phyloP scores from a whole-genome alignment of 768 basidiomycete species.

The Leccinum imitatum region DNA sequence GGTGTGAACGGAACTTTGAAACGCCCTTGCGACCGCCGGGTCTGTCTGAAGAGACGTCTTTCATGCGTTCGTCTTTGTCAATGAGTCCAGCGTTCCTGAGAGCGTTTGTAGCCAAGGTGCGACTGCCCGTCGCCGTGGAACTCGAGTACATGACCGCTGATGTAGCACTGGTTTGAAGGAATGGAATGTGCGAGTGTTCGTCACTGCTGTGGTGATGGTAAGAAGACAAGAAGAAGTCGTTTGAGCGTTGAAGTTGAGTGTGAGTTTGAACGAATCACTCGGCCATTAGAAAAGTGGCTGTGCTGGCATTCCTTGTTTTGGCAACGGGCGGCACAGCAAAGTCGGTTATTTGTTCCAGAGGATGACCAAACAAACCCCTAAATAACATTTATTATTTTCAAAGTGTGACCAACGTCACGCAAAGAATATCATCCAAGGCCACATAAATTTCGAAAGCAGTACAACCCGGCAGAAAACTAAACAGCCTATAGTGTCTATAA shows the following conservation, averaged over 20 bases:
- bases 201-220: slow-evolving; percentile 15
- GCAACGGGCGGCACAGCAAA: neutral
- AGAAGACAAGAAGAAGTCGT: slow-evolving; percentile 16
- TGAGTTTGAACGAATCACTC: slow-evolving; percentile 18
- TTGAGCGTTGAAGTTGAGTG: slow-evolving; percentile 4
- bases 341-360: slow-evolving; percentile 24
- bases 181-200: neutral
- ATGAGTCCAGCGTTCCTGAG: slow-evolving; percentile 73
- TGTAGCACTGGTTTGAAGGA: neutral
- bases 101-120: slow-evolving; percentile 58
- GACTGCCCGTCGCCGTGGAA: slow-evolving; percentile 56
- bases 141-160: slow-evolving; percentile 52
- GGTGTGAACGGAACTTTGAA: slow-evolving; percentile 60
- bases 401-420: slow-evolving; percentile 25
- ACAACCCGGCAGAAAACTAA: slow-evolving; percentile 8
- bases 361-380: slow-evolving; percentile 26
- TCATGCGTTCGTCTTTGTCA: slow-evolving; percentile 75
- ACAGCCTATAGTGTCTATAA: slow-evolving; percentile 3
- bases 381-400: neutral
- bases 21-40: slow-evolving; percentile 72
- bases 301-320: slow-evolving; percentile 27
- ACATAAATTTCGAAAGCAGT: slow-evolving; percentile 17
- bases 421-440: slow-evolving; percentile 8
- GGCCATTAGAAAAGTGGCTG: slow-evolving; percentile 17
- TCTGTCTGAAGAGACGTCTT: slow-evolving; percentile 59